Base-by-base conservation (phyloP, 148 eudicot species). In the Heliamphora exappendiculata region DNA sequence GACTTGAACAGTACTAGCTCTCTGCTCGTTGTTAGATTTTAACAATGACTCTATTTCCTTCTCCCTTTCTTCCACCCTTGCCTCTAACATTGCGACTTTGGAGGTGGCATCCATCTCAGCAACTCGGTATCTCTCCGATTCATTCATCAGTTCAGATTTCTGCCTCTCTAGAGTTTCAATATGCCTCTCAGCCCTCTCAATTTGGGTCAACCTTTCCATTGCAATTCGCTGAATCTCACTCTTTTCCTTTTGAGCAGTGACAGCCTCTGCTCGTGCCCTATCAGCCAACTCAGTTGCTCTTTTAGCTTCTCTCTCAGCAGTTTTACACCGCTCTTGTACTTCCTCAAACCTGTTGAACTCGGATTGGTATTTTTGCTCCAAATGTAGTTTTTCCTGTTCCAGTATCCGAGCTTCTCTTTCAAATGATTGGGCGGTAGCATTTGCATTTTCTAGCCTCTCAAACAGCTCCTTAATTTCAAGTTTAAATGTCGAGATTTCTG, bases 221-320 rank as follows among this genome's bases (percentile, higher is more conserved):
- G 97, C 90, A 55, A 80, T 14, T 10, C 82, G 89, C 77, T 92
- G 96, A 67, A 86, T 78, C 64, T 89, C 90, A 59, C 80, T 88
- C 75, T 82, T 95, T 42, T 87, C 97, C 87, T 82, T 88, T 78
- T 86, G 97, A 78, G 94, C 89, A 51, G 81, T 64, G 42, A 82
- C 90, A 14, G 97, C 96, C 77, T 95, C 97, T 1, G 89, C 85
- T 73, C 97, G 82, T 14, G 97, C 99, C 75, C 80, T 84, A 49
- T 92, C 97, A 19, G 99, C 97, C 67, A 87, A 80, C 76, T 91
- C 97, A 57, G 81, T 88, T 42, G 99, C 93, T 75, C 96, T 80
- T 79, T 88, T 89, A 33, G 99, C 96, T 81, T 95, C 99, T 75
- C 78, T 93, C 80, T 95, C 97, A 28, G 99, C 97, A 75, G 59